Base-by-base conservation (phyloP, 306 rosid species). In the Citrullus amarus region DNA sequence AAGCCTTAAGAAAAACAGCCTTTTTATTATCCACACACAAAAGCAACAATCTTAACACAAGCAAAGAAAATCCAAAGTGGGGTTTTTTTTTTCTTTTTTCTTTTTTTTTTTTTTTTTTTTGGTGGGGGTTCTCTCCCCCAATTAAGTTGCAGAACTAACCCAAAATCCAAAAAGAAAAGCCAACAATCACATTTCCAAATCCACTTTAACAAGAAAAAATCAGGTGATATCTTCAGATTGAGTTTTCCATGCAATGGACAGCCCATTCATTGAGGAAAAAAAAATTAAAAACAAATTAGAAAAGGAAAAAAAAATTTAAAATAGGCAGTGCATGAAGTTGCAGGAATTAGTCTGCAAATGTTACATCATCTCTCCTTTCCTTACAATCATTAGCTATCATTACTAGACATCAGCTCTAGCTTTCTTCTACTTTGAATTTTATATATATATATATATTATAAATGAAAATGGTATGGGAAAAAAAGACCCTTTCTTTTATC, bases 331-430 rank as follows among this genome's bases (percentile, higher is more conserved):
- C 75, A 69, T 41, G 75, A 46, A 69, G 9, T 11, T 69, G 57
- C 53, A 39, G 32, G 8, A 13, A 38, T 12, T 5, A 16, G 34
- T 43, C 76, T 46, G 76, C 39, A 70, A 70, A 70, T 70, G 76
- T 70, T 70, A 70, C 76, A 70, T 70, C 76, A 70, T 70, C 76
- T 70, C 57, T 16, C 54, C 53, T 41, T 25, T 41, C 32, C n/a
- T 70, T 70, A 46, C 76, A 70, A 70, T 70, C 57, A 70, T 70
- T 70, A 70, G 76, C 76, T 70, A 70, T 70, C 39, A 70, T 70
- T 70, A 44, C 76, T 70, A 70, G 76, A 46, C 7, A 65, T 44
- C 39, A 41, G 6, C 76, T 70, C 76, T 46, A 70, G 4, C 20
- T 70, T 70, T 46, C 56, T 46, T 70, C 30, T 39, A 13, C 74